Conservation (phyloP, 257 asterid genomes). For the Solanum clarkiae region DNA sequence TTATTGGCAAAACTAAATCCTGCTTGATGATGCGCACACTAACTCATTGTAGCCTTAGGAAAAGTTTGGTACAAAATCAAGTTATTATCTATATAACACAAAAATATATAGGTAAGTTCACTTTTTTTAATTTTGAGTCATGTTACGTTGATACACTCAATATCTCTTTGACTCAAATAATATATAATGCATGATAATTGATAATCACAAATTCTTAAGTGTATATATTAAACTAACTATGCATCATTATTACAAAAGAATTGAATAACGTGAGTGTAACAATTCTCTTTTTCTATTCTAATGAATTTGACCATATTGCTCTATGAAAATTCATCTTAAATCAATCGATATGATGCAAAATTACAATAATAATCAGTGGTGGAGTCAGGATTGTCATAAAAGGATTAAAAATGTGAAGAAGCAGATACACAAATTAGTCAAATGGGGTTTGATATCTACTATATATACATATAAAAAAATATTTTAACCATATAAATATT, state of each 20-base stretch:
- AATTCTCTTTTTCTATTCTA: background rate
- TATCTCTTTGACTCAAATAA: no score
- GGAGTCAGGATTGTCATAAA: no score
- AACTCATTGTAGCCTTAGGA: background rate
- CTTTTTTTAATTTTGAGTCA: background rate
- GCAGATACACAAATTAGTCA: no score
- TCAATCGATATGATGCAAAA: background rate
- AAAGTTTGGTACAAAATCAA: background rate
- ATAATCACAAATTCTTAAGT: background rate
- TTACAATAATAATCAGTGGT: background rate
- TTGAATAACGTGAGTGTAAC: background rate
- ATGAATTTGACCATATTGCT: background rate
- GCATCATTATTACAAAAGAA: background rate
- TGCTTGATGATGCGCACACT: background rate
- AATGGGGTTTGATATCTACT: no score
- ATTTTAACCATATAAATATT: no score
- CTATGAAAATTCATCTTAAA: background rate
- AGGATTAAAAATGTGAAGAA: no score
- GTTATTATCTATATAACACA: background rate
- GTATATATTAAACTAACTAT: background rate
- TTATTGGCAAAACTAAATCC: background rate
- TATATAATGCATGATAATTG: no score
- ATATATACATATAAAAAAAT: no score
- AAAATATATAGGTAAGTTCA: background rate
- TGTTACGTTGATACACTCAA: background rate